A percentile compares a stretch with the other conserved stretches of the same genome.
Conservation (phyloP, 805 yeast species). For the Spathaspora gorwiae region DNA sequence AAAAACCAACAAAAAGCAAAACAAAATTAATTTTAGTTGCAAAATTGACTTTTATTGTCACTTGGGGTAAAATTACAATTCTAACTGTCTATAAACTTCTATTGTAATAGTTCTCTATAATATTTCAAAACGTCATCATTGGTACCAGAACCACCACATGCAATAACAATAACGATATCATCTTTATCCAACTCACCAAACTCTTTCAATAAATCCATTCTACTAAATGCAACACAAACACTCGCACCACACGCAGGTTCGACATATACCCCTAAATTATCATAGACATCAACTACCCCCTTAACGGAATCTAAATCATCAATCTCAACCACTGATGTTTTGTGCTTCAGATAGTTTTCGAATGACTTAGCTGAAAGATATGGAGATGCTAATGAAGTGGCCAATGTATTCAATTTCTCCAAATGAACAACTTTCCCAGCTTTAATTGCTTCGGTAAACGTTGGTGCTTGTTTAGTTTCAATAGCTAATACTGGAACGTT, state of each 20-base stretch:
- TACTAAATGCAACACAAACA: conserved; percentile 11
- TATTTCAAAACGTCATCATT: conserved; percentile 4
- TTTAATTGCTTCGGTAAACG: conserved; percentile 17
- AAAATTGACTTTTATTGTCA: too few species aligned
- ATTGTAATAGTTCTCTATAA: conserved; percentile 6
- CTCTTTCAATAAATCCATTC: conserved; percentile 10
- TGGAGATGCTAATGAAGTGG: conserved; percentile 27
- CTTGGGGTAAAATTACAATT: too few species aligned
- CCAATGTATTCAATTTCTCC: conserved; percentile 17
- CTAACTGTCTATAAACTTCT: background rate
- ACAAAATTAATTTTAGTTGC: too few species aligned
- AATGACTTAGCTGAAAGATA: conserved; percentile 18
- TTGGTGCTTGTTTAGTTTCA: conserved; percentile 24
- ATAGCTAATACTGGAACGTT: conserved; percentile 22
- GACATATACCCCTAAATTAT: conserved; percentile 16
- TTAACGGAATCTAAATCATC: conserved; percentile 23
- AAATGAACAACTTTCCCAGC: conserved; percentile 16
- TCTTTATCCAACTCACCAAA: conserved; percentile 14
- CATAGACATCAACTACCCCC: conserved; percentile 20
- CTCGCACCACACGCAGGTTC: conserved; percentile 36
- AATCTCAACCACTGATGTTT: conserved; percentile 13
- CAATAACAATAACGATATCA: conserved; percentile 23
- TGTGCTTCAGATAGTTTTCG: conserved; percentile 12
- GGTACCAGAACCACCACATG: conserved; percentile 26
- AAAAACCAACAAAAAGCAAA: too few species aligned